These are phyloP conservation scores for Venturiaceae sp. DNA, from an alignment of 2,329 filamentous ascomycete genomes.

Conservation along the genomic window DNA sequence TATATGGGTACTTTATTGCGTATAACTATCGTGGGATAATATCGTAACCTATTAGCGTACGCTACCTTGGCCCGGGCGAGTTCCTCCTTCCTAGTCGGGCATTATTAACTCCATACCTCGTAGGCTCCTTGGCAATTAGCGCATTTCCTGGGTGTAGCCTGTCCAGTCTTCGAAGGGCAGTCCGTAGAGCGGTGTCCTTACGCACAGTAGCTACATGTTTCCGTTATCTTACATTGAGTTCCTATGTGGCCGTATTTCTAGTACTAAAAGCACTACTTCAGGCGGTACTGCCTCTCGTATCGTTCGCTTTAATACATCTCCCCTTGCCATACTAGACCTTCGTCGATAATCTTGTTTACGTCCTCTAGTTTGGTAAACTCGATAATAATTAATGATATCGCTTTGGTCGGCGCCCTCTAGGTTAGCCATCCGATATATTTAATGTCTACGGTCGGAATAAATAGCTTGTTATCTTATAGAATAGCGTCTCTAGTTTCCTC, in stretches of 20 bases:
- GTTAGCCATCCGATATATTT: constrained; percentile 13
- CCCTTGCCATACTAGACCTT: constrained; percentile 13
- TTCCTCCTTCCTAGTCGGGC: constrained; percentile 12
- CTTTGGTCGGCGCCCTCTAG: constrained; percentile 8
- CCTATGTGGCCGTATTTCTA: constrained; percentile 14
- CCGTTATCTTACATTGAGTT: constrained; percentile 15
- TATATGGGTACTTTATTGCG: neutral
- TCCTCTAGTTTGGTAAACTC: constrained; percentile 13
- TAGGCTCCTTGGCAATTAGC: constrained; percentile 11
- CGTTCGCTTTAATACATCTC: constrained; percentile 11
- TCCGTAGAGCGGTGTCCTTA: constrained; percentile 10
- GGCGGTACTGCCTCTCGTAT: constrained; percentile 12
- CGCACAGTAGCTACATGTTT: constrained; percentile 12
- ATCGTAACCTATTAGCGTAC: constrained; percentile 9
- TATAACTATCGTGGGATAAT: neutral
- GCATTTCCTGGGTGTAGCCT: constrained; percentile 11
- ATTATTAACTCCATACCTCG: constrained; percentile 8
- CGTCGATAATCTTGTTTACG: constrained; percentile 14
- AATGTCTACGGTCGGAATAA: constrained; percentile 12
- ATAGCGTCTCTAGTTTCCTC: constrained; percentile 13
- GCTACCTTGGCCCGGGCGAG: constrained; percentile 11
- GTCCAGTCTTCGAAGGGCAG: constrained; percentile 10
- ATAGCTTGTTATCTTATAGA: constrained; percentile 13
- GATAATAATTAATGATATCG: constrained; percentile 10
- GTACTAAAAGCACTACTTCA: constrained; percentile 14